These are phyloP conservation scores for Eimeria acervulina DNA, from an alignment of 169 alveolate species.

Conservation along the genomic window DNA sequence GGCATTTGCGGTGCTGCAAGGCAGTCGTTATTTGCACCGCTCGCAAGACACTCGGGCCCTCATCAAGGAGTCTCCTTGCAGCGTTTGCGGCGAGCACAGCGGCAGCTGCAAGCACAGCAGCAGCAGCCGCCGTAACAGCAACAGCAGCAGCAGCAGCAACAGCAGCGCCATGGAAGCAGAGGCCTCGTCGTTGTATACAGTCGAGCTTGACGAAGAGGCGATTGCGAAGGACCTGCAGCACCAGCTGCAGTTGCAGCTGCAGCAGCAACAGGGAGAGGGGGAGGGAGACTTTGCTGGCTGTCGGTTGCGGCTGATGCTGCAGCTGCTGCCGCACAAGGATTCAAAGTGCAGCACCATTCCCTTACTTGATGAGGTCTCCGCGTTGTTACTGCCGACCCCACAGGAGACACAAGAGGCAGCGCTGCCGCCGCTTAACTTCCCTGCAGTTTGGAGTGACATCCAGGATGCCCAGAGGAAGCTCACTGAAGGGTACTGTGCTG, in stretches of 20 bases:
- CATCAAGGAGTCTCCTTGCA: background rate
- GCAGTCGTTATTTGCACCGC: conserved; percentile 33
- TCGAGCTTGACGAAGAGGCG: conserved; percentile 22
- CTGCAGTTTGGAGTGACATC: conserved; percentile 31
- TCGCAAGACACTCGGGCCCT: conserved; percentile 31
- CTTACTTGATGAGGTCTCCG: conserved; percentile 13
- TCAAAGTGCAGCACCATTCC: conserved; percentile 14
- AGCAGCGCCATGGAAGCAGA: background rate
- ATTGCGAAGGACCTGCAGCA: background rate
- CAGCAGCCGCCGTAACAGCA: conserved; percentile 33
- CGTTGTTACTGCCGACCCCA: conserved; percentile 23
- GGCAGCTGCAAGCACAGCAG: conserved; percentile 11
- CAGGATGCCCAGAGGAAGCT: conserved; percentile 56
- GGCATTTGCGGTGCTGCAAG: conserved; percentile 38
- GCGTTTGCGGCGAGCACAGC: background rate
- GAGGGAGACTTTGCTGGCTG: conserved; percentile 46
- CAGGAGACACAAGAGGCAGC: conserved; percentile 47
- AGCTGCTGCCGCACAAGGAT: conserved; percentile 58
- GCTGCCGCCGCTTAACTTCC: conserved; percentile 39
- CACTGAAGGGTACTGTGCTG: background rate
- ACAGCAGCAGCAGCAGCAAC: background rate
- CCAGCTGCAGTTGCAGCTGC: conserved; percentile 8
- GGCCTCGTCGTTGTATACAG: conserved; percentile 19
- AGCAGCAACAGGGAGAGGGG: background rate
- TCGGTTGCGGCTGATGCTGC: conserved; percentile 45